Percentiles rank a stretch among this genome's conserved stretches.
phyloP scores from a whole-genome alignment of 139 green algal genomes.

The Tetradesmus obliquus region DNA sequence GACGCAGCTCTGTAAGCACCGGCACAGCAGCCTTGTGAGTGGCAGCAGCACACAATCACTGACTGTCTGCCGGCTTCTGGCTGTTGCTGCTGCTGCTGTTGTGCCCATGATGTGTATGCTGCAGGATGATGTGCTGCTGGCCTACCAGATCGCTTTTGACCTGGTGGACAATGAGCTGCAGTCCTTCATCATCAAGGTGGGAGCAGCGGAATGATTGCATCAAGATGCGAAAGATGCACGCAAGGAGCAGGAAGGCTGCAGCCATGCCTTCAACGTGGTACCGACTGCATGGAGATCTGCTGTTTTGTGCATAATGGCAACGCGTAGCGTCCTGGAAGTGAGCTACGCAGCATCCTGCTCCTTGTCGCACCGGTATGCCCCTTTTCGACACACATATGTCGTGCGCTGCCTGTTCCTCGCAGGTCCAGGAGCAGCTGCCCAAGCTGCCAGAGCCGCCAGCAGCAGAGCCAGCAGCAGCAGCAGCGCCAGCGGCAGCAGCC shows the following conservation, averaged over 20 bases:
- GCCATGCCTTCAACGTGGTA: constrained; percentile 10
- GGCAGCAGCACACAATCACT: not conserved
- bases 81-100: not conserved
- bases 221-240: not conserved
- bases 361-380: not conserved
- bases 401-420: not conserved
- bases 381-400: not conserved
- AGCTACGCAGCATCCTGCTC: not conserved
- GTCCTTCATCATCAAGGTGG: constrained; percentile 86
- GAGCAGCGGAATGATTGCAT: not conserved
- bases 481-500: not conserved
- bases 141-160: constrained; percentile 97
- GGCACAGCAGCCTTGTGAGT: not conserved
- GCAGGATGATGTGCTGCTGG: constrained; percentile 74
- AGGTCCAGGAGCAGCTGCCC: constrained; percentile 44
- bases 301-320: not conserved
- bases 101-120: not conserved
- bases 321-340: no score
- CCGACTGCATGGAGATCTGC: not conserved
- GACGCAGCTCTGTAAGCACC: not conserved
- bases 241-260: not conserved
- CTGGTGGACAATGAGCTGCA: constrained; percentile 97
- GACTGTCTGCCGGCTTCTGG: not conserved
- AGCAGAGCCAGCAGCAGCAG: constrained; percentile 24
- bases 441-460: constrained; percentile 21